A percentile compares a stretch with the other conserved stretches of the same genome.
These are phyloP conservation scores for Termitomyces bulborhizus DNA, from an alignment of 768 basidiomycete species.

Conservation along the genomic window DNA sequence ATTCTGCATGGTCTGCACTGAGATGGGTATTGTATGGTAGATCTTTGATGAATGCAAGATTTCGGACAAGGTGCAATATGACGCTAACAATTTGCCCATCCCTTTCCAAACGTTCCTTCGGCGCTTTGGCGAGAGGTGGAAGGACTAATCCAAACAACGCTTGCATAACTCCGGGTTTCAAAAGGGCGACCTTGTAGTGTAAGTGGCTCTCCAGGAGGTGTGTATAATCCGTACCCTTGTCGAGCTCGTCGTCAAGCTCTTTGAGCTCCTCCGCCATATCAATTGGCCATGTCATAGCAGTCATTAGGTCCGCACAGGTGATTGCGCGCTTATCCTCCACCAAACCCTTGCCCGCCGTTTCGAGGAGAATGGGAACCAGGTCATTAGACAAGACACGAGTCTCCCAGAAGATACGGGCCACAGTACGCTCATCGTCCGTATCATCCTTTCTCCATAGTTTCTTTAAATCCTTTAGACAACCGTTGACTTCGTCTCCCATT, in stretches of 20 bases:
- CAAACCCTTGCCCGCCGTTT: constrained; percentile 70
- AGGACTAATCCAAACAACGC: constrained; percentile 71
- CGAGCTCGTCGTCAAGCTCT: constrained; percentile 80
- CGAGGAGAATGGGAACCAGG: constrained; percentile 77
- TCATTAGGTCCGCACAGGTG: constrained; percentile 82
- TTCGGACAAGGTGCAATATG: constrained; percentile 83
- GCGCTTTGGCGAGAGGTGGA: constrained; percentile 67
- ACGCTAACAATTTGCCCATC: constrained; percentile 88
- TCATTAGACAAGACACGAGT: constrained; percentile 84
- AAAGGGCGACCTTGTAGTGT: constrained; percentile 80
- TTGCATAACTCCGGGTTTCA: constrained; percentile 62
- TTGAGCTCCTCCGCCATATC: constrained; percentile 91
- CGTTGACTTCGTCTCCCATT: constrained; percentile 75
- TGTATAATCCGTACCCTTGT: constrained; percentile 85
- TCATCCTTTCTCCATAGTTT: constrained; percentile 96
- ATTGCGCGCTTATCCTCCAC: constrained; percentile 83
- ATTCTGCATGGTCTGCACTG: constrained; percentile 76
- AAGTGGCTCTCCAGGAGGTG: constrained; percentile 75
- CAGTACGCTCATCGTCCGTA: constrained; percentile 92
- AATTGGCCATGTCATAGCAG: constrained; percentile 99
- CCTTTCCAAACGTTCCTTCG: constrained; percentile 64
- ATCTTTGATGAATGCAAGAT: constrained; percentile 93
- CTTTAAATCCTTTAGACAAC: constrained; percentile 91
- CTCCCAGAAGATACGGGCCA: constrained; percentile 89
- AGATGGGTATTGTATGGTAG: constrained; percentile 61